Percentiles rank a stretch among this genome's conserved stretches.
Conservation (phyloP, 768 basidiomycete genomes). For the Hypholoma sublateritium region DNA sequence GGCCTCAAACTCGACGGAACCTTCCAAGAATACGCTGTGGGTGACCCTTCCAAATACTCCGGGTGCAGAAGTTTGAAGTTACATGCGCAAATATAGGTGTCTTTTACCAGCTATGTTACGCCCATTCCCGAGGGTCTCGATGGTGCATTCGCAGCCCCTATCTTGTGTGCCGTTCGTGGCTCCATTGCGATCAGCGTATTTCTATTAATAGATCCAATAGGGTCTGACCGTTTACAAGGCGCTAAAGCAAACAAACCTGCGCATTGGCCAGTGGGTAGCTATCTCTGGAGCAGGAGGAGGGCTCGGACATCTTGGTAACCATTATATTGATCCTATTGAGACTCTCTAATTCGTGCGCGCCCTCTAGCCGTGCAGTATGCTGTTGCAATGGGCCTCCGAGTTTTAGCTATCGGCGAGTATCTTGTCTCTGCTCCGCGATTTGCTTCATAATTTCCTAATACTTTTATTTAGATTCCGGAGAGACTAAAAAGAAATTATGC, state of each 20-base stretch:
- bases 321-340: not conserved
- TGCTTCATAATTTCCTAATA: not conserved
- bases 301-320: constrained; percentile 69
- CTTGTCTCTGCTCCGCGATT: not conserved
- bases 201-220: constrained; percentile 28
- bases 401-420: constrained; percentile 44
- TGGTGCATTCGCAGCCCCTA: constrained; percentile 63
- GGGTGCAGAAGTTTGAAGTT: constrained; percentile 1
- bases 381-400: constrained; percentile 69
- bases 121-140: constrained; percentile 69
- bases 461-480: constrained; percentile 61
- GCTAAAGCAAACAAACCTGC: constrained; percentile 59
- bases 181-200: not conserved
- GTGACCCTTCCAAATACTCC: constrained; percentile 5
- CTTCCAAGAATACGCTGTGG: constrained; percentile 63
- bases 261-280: constrained; percentile 70
- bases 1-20: constrained; percentile 73
- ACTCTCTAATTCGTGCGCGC: not conserved
- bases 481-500: constrained; percentile 63
- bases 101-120: constrained; percentile 67
- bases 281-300: constrained; percentile 78
- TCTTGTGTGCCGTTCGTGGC: constrained; percentile 66
- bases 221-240: constrained; percentile 83
- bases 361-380: constrained; percentile 74
- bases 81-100: constrained; percentile 37